A percentile compares a stretch with the other conserved stretches of the same genome.
These are phyloP conservation scores for Epichloe gansuensis DNA, from an alignment of 2,329 filamentous ascomycete species.

Conservation along the genomic window DNA sequence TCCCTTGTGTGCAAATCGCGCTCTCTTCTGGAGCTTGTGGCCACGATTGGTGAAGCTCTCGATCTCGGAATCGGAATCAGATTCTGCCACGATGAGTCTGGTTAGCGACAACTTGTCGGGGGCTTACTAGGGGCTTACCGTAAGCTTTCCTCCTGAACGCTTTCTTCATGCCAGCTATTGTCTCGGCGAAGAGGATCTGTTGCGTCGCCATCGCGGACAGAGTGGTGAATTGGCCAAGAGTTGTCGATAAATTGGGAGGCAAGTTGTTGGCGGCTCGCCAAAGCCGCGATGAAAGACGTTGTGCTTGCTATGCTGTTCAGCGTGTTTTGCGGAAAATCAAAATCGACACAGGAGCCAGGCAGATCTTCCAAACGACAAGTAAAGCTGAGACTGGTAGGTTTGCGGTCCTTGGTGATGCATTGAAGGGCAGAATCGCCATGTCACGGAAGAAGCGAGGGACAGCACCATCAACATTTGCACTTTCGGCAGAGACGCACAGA, in stretches of 20 bases:
- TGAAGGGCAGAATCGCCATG: not conserved
- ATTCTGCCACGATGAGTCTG: conserved; percentile 39
- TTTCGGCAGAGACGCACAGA: not conserved
- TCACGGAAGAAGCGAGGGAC: conserved; percentile 2
- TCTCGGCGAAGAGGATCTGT: conserved; percentile 52
- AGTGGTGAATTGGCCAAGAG: not conserved
- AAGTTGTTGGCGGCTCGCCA: not conserved
- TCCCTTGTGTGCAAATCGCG: conserved; percentile 58
- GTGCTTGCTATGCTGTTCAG: not conserved
- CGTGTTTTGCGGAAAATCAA: not conserved
- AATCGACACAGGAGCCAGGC: not conserved
- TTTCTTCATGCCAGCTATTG: conserved; percentile 56
- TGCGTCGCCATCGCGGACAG: conserved; percentile 32
- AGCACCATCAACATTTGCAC: not conserved
- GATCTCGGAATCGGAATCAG: conserved; percentile 65
- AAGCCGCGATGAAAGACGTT: not conserved
- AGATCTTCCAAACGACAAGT: not conserved
- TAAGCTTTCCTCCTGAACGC: conserved; percentile 52
- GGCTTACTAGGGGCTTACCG: conserved; percentile 27
- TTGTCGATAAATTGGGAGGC: not conserved
- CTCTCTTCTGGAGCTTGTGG: conserved; percentile 66
- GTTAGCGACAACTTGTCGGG: conserved; percentile 9
- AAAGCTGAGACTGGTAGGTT: not conserved
- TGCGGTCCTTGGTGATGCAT: not conserved
- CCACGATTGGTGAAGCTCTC: conserved; percentile 61